phyloP scores from a whole-genome alignment of 768 basidiomycete genomes.

The Atractiella rhizophila region DNA sequence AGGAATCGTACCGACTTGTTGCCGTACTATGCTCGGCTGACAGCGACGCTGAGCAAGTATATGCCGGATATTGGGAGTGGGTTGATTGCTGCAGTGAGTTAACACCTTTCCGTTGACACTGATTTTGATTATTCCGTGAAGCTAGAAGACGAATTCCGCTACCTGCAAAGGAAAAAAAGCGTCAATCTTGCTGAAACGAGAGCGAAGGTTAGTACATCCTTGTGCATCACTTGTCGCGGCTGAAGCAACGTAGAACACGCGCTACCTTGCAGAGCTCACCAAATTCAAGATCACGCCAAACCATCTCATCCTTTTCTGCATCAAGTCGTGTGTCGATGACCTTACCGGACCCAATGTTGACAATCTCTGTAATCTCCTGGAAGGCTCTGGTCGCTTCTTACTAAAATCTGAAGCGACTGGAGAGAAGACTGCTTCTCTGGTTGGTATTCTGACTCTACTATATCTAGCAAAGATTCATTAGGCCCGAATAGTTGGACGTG shows the following conservation, averaged over 20 bases:
- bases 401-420: constrained; percentile 65
- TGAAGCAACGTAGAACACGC: constrained; percentile 40
- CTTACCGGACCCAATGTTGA: constrained; percentile 81
- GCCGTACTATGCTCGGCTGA: constrained; percentile 72
- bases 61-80: constrained; percentile 83
- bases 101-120: no score
- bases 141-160: constrained; percentile 93
- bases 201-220: constrained; percentile 35
- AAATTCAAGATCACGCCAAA: constrained; percentile 78
- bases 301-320: constrained; percentile 76
- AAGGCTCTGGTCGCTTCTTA: constrained; percentile 79
- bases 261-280: constrained; percentile 71
- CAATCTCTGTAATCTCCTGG: constrained; percentile 67
- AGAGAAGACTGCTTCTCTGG: constrained; percentile 71
- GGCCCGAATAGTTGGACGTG: constrained; percentile 37
- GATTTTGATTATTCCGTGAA: no score
- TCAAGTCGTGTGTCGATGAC: constrained; percentile 92
- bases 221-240: not conserved
- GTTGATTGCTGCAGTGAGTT: constrained; percentile 47
- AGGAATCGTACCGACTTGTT: constrained; percentile 71
- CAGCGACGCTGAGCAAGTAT: constrained; percentile 66
- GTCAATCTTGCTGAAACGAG: constrained; percentile 67
- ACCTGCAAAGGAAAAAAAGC: constrained; percentile 78
- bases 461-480: not conserved
- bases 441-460: constrained; percentile 21